These are phyloP conservation scores for Aspergillus bertholletiae DNA, from an alignment of 495 filamentous ascomycete genomes.

Conservation along the genomic window DNA sequence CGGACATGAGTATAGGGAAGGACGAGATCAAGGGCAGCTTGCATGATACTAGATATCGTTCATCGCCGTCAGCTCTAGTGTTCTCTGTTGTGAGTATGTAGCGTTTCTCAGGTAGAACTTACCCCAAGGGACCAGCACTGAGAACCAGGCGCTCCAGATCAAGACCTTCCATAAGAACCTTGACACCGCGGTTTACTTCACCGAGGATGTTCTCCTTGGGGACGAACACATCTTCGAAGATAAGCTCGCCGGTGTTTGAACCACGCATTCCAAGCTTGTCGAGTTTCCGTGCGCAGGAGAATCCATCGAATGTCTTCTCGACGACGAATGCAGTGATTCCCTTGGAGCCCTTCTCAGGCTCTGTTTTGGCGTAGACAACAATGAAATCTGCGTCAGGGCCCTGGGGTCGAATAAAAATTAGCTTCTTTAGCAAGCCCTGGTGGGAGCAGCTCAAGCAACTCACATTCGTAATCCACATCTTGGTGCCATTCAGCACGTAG, in stretches of 20 bases:
- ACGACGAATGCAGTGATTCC: slow-evolving; percentile 96
- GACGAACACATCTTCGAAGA: slow-evolving; percentile 92
- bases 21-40: slow-evolving; percentile 80
- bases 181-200: slow-evolving; percentile 73
- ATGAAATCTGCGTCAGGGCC: slow-evolving; percentile 88
- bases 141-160: slow-evolving; percentile 93
- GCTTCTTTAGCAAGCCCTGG: background rate
- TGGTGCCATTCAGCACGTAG: slow-evolving; percentile 82
- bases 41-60: slow-evolving; percentile 69
- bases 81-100: no score
- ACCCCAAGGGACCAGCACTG: slow-evolving; percentile 83
- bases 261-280: slow-evolving; percentile 99
- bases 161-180: slow-evolving; percentile 92
- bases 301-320: slow-evolving; percentile 67
- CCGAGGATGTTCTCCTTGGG: slow-evolving; percentile 80
- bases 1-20: slow-evolving; percentile 87
- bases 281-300: slow-evolving; percentile 84
- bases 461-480: slow-evolving; percentile 99
- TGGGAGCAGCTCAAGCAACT: slow-evolving; percentile 10
- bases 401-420: slow-evolving; percentile 25
- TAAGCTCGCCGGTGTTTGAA: slow-evolving; percentile 90
- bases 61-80: background rate
- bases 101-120: no score
- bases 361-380: slow-evolving; percentile 94
- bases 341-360: slow-evolving; percentile 74